Evolutionary conservation across 176 grass and related monocot species (phyloP), one percentile per base, ranked within the genome.

Genomic region (Cenchrus fungigraminus): DNA sequence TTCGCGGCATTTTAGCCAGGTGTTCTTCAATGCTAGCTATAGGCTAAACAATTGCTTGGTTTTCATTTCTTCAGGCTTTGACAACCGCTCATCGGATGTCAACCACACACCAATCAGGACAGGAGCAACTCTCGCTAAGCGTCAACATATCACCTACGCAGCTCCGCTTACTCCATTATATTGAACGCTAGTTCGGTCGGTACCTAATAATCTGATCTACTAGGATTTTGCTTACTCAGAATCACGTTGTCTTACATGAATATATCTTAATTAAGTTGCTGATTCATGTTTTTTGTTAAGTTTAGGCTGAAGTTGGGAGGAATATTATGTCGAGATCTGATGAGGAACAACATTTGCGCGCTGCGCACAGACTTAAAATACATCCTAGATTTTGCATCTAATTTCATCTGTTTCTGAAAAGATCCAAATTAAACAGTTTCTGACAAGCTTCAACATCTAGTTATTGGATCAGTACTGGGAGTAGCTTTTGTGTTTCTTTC

Each of bases 21-120:
- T 61, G 51, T 62, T 76, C 82, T 44, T 70, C 77, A 25, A 53
- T 81, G 37, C 37, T 40, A 40, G 20, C 9, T 82, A 40, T 77
- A 61, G 56, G 64, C 44, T 47, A 69, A 64, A 82, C 50, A 62
- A 54, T 16, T 80, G 68, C 66, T 80, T 16, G 40, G 25, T 80
- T 65, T 28, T 17, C 43, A 64, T 19, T 68, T 80, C 32, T 28
- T 73, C 31, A 73, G 46, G 20, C 20, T 34, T 55, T 80, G 49
- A 20, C 65, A 65, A 64, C 19, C 67, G 25, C 25, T 25, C 25
- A 25, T 25, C 25, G 25, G 25, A 25, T 25, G 25, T 25, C 25
- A 25, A 25, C 25, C 25, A 43, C 45, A 60, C 10, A 8, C 16
- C 44, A 74, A 71, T 71, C 17, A 80, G 16, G 22, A 44, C 25